Conservation (phyloP, 192 early-diverging fungal species). For the Haplosporangium gracile region DNA sequence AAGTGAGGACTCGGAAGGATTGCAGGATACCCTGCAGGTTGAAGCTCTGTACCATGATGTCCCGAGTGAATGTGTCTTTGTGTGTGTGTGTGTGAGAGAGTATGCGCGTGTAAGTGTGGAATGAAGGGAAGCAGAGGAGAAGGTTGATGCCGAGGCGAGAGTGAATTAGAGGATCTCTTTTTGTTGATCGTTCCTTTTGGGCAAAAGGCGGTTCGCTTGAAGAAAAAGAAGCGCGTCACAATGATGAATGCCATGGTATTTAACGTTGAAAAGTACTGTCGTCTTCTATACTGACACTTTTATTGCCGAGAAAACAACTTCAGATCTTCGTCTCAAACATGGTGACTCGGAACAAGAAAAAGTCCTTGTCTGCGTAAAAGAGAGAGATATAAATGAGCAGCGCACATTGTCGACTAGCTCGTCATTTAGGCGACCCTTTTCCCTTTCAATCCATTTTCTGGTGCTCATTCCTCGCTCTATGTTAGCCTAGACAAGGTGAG, state of each 20-base stretch:
- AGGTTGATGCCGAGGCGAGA: not conserved
- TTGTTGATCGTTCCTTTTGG: not conserved
- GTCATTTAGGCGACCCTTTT: no score
- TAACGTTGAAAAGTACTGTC: not conserved
- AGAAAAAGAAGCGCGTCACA: conserved; percentile 3
- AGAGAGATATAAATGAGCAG: no score
- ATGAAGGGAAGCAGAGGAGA: not conserved
- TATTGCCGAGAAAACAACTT: no score
- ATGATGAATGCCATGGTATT: not conserved
- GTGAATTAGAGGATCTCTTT: not conserved
- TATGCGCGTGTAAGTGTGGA: not conserved
- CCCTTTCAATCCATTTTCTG: no score
- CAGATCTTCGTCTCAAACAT: no score
- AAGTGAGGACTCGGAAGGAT: conserved; percentile 64
- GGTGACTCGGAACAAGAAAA: no score
- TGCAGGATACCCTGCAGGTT: conserved; percentile 77
- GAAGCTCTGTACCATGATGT: conserved; percentile 82
- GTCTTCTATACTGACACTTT: no score
- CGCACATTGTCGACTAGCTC: no score
- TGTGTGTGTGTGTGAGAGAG: not conserved
- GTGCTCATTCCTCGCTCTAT: no score
- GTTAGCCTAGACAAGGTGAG: no score
- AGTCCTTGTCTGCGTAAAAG: no score
- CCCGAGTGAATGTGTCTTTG: not conserved
- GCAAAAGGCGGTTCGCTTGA: not conserved